Conservation (phyloP, 768 basidiomycete species). For the Tephrocybe rancida region DNA sequence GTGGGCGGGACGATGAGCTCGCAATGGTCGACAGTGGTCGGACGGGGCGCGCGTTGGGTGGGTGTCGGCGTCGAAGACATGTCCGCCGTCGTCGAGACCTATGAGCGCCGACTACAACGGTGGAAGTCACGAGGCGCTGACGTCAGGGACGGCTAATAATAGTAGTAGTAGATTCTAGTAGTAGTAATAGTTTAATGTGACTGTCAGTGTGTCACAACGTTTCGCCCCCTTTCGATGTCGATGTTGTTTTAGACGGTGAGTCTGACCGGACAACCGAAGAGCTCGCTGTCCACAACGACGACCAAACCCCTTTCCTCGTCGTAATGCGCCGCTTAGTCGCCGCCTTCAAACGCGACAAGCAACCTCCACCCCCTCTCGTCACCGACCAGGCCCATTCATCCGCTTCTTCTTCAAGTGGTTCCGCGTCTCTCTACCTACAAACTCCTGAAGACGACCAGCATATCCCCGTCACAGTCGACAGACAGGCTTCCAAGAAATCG, state of each 20-base stretch:
- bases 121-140: constrained; percentile 29
- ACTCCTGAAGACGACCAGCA: constrained; percentile 62
- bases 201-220: constrained; percentile 11
- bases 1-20: constrained; percentile 56
- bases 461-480: constrained; percentile 24
- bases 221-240: constrained; percentile 12
- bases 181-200: too few relatives aligned
- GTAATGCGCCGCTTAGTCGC: constrained; percentile 69
- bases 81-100: constrained; percentile 56
- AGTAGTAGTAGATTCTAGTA: too few relatives aligned
- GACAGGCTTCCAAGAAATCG: constrained; percentile 41
- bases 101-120: constrained; percentile 62
- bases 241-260: constrained; percentile 11
- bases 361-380: constrained; percentile 24
- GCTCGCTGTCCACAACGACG: constrained; percentile 10
- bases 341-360: constrained; percentile 54
- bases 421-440: constrained; percentile 53
- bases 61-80: constrained; percentile 60
- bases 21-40: constrained; percentile 53
- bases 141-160: constrained; percentile 13
- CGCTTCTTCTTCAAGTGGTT: constrained; percentile 64
- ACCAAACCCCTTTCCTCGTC: constrained; percentile 1
- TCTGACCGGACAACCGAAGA: neutral
- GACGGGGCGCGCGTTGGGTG: constrained; percentile 52
- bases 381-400: constrained; percentile 49